Evolutionary conservation across 2,329 filamentous ascomycete genomes (phyloP).

Genomic region (Chaetomiaceae sp.): DNA sequence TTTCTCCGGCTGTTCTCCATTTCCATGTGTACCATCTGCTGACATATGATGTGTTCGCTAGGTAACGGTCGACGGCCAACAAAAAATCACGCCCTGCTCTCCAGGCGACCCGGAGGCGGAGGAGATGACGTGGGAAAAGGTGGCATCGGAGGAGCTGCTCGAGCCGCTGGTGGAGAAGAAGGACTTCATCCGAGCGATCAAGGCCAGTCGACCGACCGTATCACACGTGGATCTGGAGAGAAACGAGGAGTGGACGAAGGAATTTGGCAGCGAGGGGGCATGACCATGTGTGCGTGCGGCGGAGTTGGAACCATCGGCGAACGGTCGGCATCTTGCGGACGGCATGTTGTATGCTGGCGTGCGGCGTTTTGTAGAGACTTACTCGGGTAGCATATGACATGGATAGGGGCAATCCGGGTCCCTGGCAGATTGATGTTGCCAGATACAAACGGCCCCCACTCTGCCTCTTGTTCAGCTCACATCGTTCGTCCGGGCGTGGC

Average conservation of each 20-base stretch:
- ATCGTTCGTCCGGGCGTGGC: too few relatives aligned
- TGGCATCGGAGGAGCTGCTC: constrained; percentile 76
- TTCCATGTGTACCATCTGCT: constrained; percentile 5
- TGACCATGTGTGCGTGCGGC: constrained; percentile 28
- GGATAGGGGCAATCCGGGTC: background rate
- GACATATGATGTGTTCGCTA: constrained; percentile 36
- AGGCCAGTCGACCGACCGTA: constrained; percentile 81
- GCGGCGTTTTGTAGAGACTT: constrained; percentile 16
- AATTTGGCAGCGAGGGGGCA: constrained; percentile 88
- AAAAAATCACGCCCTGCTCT: constrained; percentile 82
- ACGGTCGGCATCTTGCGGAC: background rate
- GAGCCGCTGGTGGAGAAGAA: constrained; percentile 83
- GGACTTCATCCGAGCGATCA: constrained; percentile 91
- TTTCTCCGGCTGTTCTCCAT: background rate
- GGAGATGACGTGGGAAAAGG: constrained; percentile 90
- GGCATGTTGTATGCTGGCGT: constrained; percentile 11
- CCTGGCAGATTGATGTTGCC: constrained; percentile 1
- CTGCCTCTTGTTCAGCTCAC: too few relatives aligned
- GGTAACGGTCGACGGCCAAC: constrained; percentile 62
- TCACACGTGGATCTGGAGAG: constrained; percentile 75
- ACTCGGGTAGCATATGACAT: constrained; percentile 6
- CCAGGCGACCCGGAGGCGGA: constrained; percentile 78
- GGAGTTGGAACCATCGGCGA: too few relatives aligned
- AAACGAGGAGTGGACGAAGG: constrained; percentile 89
- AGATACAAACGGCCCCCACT: too few relatives aligned